A percentile compares a stretch with the other conserved stretches of the same genome.
These are phyloP conservation scores for Blumeriella jaapii DNA, from an alignment of 2,329 filamentous ascomycete species.

Conservation along the genomic window DNA sequence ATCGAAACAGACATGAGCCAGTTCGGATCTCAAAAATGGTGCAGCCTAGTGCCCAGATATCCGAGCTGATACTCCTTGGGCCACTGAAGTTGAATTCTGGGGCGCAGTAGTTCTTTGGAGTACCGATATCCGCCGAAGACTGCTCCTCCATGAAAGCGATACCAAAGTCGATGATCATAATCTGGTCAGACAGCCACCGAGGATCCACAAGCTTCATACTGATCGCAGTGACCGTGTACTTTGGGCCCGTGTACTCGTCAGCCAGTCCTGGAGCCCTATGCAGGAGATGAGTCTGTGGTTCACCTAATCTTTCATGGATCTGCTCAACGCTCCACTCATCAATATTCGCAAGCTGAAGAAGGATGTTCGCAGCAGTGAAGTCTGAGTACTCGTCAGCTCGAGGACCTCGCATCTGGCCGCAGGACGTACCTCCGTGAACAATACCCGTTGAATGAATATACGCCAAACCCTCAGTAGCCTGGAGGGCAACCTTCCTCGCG, in stretches of 20 bases:
- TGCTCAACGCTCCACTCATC: slow-evolving; percentile 11
- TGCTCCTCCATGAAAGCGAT: slow-evolving; percentile 8
- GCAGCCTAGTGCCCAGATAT: slow-evolving; percentile 17
- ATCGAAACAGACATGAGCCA: slow-evolving; percentile 10
- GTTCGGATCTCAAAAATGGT: slow-evolving; percentile 15
- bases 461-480: slow-evolving; percentile 12
- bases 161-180: slow-evolving; percentile 17
- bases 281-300: slow-evolving; percentile 10
- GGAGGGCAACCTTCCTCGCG: slow-evolving; percentile 12
- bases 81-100: slow-evolving; percentile 13
- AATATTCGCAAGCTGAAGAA: slow-evolving; percentile 14
- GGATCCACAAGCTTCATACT: slow-evolving; percentile 12
- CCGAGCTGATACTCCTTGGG: slow-evolving; percentile 9
- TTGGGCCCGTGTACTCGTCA: slow-evolving; percentile 2
- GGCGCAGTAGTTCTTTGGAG: slow-evolving; percentile 13
- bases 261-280: not conserved
- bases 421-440: slow-evolving; percentile 15
- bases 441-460: slow-evolving; percentile 13
- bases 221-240: slow-evolving; percentile 11
- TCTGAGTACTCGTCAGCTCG: slow-evolving; percentile 7
- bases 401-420: not conserved
- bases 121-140: slow-evolving; percentile 10
- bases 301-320: slow-evolving; percentile 11
- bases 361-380: slow-evolving; percentile 14
- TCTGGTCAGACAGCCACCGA: slow-evolving; percentile 12